Evolutionary conservation across 2,329 filamentous ascomycete species (phyloP), one percentile per base, ranked within the genome.

Genomic region (Colletotrichum lini): DNA sequence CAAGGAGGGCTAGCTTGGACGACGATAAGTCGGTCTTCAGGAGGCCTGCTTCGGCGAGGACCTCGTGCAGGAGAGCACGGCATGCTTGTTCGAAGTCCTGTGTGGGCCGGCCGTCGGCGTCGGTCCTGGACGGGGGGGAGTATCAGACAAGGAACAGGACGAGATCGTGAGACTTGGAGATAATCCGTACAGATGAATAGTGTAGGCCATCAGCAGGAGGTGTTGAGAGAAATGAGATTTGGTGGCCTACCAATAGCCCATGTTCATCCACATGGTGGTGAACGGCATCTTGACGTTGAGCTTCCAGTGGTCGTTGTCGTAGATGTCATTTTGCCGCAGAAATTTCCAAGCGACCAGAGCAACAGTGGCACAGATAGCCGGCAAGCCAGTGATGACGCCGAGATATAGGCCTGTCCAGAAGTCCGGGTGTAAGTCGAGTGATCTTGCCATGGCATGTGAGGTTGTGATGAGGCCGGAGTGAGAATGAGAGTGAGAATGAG

Each of bases 191-290:
- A 50, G 23, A n/a, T 8, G 21, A 9, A 45, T 38, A 56, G 18
- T 12, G 6, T 6, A 9, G 40, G 35, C 9, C 49, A 30, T 53
- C 15, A 16, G 16, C 23, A 18, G 4, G 0, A 4, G 26, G 3
- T 9, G 21, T 18, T 72, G 10, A 69, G 49, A 40, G 30, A 49
- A 9, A 21, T n/a, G 13, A 45, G 13, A 53, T n/a, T 16, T 13
- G 12, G 49, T 1, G 3, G 81, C 85, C 76, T 84, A 85, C 89
- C 88, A 91, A 71, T 87, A 90, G 0, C 88, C 89, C 79, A 90
- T 85, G 67, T 90, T 90, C 87, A 90, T 90, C 88, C 89, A 91
- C 87, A 90, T 88, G n/a, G 82, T 83, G 6, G 77, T 75, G 2
- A 84, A 79, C 1, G 85, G 84, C 1, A 86, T 76, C 21, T 82